phyloP scores from a whole-genome alignment of 179 eudicot species.

The Spinacia oleracea region DNA sequence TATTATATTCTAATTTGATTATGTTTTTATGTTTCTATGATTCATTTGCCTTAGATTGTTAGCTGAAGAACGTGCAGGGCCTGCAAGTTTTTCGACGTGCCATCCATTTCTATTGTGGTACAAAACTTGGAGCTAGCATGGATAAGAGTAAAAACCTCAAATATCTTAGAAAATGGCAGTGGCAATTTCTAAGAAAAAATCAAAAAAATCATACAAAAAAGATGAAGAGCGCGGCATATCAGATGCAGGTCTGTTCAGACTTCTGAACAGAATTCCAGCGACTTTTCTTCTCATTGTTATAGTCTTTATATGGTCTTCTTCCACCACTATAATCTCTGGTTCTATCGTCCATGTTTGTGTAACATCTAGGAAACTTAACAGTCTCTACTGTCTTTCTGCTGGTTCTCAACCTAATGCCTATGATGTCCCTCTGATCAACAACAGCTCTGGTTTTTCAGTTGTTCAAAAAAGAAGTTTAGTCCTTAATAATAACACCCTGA shows the following conservation, averaged over 20 bases:
- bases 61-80: conserved; percentile 24
- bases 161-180: conserved; percentile 34
- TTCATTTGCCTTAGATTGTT: neutral
- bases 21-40: neutral
- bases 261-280: conserved; percentile 34
- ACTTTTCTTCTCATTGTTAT: conserved; percentile 45
- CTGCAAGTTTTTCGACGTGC: conserved; percentile 11
- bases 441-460: conserved; percentile 15
- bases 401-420: conserved; percentile 45
- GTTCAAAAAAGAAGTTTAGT: conserved; percentile 2
- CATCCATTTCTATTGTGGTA: conserved; percentile 22
- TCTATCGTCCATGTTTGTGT: conserved; percentile 65
- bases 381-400: conserved; percentile 63
- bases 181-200: conserved; percentile 40
- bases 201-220: conserved; percentile 30
- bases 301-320: conserved; percentile 61
- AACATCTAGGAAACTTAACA: conserved; percentile 59
- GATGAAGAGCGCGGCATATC: conserved; percentile 19
- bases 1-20: neutral
- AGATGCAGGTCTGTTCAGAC: conserved; percentile 26
- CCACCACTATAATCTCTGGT: conserved; percentile 65
- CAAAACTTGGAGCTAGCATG: conserved; percentile 1
- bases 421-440: conserved; percentile 30
- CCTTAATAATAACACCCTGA: conserved; percentile 4
- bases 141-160: neutral